Conservation (phyloP, 1,284 basidiomycete species). For the Acaromyces ingoldii region DNA sequence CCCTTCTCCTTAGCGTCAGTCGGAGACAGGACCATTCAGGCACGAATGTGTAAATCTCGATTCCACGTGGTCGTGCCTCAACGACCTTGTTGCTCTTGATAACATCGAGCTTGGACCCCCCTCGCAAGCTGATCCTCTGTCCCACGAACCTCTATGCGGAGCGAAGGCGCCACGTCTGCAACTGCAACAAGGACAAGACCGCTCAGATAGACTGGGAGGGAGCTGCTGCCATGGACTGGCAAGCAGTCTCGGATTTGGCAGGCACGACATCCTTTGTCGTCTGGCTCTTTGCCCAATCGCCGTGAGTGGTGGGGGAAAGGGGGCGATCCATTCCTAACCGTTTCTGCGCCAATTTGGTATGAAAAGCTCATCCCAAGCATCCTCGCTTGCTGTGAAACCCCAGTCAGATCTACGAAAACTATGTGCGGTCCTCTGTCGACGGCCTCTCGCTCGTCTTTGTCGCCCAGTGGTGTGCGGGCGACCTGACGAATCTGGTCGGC, state of each 20-base stretch:
- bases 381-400: not conserved
- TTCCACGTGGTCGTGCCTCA: no score
- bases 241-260: slow-evolving; percentile 26
- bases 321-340: not conserved
- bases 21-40: no score
- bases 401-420: slow-evolving; percentile 44
- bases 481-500: slow-evolving; percentile 47
- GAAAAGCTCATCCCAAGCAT: not conserved
- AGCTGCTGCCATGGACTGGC: slow-evolving; percentile 11
- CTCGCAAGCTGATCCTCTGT: no score
- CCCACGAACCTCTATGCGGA: no score
- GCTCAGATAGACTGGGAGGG: no score
- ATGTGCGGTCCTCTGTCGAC: slow-evolving; percentile 33
- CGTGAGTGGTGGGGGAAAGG: slow-evolving; percentile 11
- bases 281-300: slow-evolving; percentile 49
- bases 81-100: no score
- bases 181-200: no score
- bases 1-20: no score
- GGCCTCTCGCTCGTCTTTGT: slow-evolving; percentile 46
- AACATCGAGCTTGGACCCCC: no score
- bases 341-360: not conserved
- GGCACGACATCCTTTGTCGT: slow-evolving; percentile 37
- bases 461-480: slow-evolving; percentile 49
- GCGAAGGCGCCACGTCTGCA: no score
- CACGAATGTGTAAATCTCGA: no score